phyloP scores from a whole-genome alignment of 495 filamentous ascomycete species.

The Penicillium manginii region DNA sequence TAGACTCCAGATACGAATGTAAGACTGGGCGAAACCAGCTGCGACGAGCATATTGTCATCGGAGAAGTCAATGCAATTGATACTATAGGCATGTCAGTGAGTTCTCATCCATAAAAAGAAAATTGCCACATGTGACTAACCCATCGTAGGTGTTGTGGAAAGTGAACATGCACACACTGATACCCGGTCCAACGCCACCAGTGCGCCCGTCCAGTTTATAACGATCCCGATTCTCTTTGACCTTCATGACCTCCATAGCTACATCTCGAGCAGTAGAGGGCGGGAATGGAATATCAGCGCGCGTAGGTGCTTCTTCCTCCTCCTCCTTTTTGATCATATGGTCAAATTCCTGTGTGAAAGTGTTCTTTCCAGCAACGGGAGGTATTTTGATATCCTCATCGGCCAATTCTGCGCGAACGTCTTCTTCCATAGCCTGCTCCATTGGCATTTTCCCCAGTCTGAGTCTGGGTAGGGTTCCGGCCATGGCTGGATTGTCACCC shows the following conservation, averaged over 20 bases:
- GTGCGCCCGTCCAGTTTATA: conserved; percentile 81
- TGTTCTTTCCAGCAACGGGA: conserved; percentile 63
- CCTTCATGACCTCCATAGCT: conserved; percentile 88
- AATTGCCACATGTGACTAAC: conserved; percentile 51
- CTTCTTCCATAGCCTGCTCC: conserved; percentile 75
- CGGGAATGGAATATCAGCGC: conserved; percentile 80
- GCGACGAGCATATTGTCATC: conserved; percentile 84
- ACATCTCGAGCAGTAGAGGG: conserved; percentile 86
- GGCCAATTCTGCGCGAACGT: conserved; percentile 80
- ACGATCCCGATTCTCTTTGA: conserved; percentile 90
- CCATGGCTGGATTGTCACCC: conserved; percentile 62
- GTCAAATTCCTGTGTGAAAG: conserved; percentile 78
- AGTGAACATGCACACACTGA: conserved; percentile 93
- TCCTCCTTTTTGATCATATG: conserved; percentile 88
- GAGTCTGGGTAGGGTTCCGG: conserved; percentile 58
- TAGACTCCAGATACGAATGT: conserved; percentile 89
- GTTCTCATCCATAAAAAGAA: neutral
- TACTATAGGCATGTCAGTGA: conserved; percentile 53
- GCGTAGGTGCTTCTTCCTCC: conserved; percentile 76
- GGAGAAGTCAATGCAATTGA: conserved; percentile 92
- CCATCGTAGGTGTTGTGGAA: conserved; percentile 93
- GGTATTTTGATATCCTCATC: conserved; percentile 77
- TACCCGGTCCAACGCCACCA: conserved; percentile 75
- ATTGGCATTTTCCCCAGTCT: conserved; percentile 79
- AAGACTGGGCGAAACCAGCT: conserved; percentile 87